Evolutionary conservation across 2,329 filamentous ascomycete genomes (phyloP).

Genomic region (Botrytis tulipae): DNA sequence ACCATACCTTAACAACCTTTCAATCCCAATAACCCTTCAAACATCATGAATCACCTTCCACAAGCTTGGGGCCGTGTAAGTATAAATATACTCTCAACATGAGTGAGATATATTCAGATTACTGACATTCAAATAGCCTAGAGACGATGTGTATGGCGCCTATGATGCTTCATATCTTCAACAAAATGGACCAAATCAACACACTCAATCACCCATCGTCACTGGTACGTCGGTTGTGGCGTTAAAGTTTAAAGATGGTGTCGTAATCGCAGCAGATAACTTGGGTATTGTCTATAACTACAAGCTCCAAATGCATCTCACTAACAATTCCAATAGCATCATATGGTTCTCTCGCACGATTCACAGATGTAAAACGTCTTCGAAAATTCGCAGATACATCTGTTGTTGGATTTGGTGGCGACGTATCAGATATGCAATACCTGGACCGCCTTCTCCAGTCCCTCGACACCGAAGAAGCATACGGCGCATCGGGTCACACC

Average conservation of each 20-base stretch:
- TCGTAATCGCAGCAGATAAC: conserved; percentile 96
- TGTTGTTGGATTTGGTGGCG: conserved; percentile 90
- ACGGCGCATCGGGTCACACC: conserved; percentile 52
- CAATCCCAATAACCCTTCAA: not conserved
- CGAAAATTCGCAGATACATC: conserved; percentile 81
- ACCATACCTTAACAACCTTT: not conserved
- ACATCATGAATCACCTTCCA: conserved; percentile 67
- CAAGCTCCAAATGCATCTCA: conserved; percentile 24
- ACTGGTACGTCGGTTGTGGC: conserved; percentile 95
- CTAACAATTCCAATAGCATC: conserved; percentile 61
- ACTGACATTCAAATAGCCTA: conserved; percentile 63
- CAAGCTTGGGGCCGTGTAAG: conserved; percentile 71
- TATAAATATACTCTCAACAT: conserved; percentile 27
- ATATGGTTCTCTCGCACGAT: conserved; percentile 94
- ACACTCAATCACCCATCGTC: conserved; percentile 90
- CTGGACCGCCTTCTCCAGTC: conserved; percentile 86
- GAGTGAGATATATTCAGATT: conserved; percentile 23
- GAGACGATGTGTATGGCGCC: conserved; percentile 93
- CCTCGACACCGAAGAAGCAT: conserved; percentile 86
- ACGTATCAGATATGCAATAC: conserved; percentile 99
- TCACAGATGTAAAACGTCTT: conserved; percentile 94
- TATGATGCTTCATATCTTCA: conserved; percentile 89
- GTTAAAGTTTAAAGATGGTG: conserved; percentile 93
- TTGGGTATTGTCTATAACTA: conserved; percentile 58
- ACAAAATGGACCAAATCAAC: conserved; percentile 68